Conservation (phyloP, 1,139 yeast genomes). For the Hemisphaericaspora subhashii region DNA sequence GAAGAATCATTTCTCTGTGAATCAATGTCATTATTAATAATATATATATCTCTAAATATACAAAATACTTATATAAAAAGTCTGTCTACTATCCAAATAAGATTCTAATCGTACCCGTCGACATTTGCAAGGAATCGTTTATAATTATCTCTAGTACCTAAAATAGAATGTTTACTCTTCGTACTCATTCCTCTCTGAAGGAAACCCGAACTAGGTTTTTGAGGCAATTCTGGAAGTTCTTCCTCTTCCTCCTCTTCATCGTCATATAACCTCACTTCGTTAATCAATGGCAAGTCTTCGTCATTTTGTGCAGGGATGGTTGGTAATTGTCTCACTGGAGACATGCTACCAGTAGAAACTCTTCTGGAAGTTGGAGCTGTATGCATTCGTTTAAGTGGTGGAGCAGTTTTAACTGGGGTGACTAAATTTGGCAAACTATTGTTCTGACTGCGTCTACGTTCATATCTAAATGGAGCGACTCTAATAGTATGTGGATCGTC, state of each 20-base stretch:
- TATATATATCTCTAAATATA: too few relatives aligned
- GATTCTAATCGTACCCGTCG: constrained; percentile 18
- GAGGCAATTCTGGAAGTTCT: not conserved
- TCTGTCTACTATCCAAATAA: constrained; percentile 32
- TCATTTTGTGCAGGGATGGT: constrained; percentile 21
- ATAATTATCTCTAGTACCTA: constrained; percentile 45
- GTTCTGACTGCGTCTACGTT: constrained; percentile 4
- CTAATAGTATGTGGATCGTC: constrained; percentile 12
- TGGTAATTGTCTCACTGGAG: constrained; percentile 12
- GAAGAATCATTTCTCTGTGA: too few relatives aligned
- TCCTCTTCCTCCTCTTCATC: constrained; percentile 13
- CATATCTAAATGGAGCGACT: constrained; percentile 15
- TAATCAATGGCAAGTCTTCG: constrained; percentile 42
- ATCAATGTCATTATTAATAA: too few relatives aligned
- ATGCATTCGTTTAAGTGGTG: constrained; percentile 10
- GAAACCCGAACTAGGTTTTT: constrained; percentile 3
- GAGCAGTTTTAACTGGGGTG: constrained; percentile 1
- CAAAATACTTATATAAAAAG: not conserved
- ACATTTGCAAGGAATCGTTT: constrained; percentile 39
- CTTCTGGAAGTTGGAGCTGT: constrained; percentile 11
- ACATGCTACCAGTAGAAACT: not conserved
- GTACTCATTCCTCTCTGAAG: constrained; percentile 31
- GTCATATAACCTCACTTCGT: constrained; percentile 35
- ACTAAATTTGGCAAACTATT: constrained; percentile 5
- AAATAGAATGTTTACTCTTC: constrained; percentile 35